Evolutionary conservation across 2,329 filamentous ascomycete species (phyloP), one percentile per base, ranked within the genome.

Genomic region (Domatiomyces catenatus): DNA sequence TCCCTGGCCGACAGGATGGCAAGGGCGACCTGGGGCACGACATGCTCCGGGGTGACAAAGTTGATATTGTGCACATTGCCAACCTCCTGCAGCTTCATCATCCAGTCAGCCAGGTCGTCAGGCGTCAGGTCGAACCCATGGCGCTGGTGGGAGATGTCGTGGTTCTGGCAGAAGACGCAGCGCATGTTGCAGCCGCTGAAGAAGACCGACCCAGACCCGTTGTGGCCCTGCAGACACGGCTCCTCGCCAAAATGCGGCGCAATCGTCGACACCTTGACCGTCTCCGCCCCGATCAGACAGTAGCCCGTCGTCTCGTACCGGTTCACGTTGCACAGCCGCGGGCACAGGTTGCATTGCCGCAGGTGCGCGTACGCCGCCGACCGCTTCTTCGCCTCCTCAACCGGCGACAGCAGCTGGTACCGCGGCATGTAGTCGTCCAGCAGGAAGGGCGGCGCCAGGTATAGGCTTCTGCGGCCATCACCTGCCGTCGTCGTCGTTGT

Each of bases 51-150:
- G 0, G 86, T 93, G 52, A 93, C 77, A 19, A 90, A 77, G 64
- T 94, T 92, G 72, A 93, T 89, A 63, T 92, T 92, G 69, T 93
- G 86, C n/a, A 86, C 84, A 7, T 74, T 69, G n/a, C 85, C 86
- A 2, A 86, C 75, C 24, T 85, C 74, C 63, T 92, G 86, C 44
- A 93, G 69, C 67, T 92, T 92, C 51, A 92, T 60, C 66, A 83
- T 89, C 86, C 86, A 92, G 49, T 84, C 80, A 4, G 76, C 86
- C 3, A 94, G 74, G 62, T 88, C 77, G 63, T 89, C 84, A 0
- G 85, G 84, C 0, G 81, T 84, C 26, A 92, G 69, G 58, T 89
- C 82, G 66, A 86, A 83, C 1, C 86, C 86, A 45, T 86, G 86
- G n/a, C 79, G 76, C 64, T 85, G 79, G 61, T 92, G 86, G 0